A percentile compares a stretch with the other conserved stretches of the same genome.
Evolutionary conservation across 2,329 filamentous ascomycete species (phyloP).

Genomic region (Podosphaera xanthii): DNA sequence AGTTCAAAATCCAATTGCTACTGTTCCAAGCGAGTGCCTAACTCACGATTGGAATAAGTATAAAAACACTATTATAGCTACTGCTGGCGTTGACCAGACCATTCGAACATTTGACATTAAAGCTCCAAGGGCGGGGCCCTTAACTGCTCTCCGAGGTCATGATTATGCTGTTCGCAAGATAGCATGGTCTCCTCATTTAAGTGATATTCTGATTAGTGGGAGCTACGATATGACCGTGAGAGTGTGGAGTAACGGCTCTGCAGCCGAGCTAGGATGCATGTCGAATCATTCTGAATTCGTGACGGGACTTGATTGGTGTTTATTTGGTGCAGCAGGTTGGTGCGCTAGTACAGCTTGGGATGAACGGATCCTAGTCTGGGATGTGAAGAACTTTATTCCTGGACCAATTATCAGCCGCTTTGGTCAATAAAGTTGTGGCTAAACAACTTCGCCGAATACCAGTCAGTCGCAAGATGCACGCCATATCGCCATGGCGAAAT

Average conservation of each 20-base stretch:
- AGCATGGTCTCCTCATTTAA: conserved; percentile 84
- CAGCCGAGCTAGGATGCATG: conserved; percentile 40
- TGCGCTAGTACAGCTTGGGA: conserved; percentile 91
- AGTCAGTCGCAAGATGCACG: too few relatives aligned
- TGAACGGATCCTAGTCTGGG: conserved; percentile 76
- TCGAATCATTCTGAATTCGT: conserved; percentile 86
- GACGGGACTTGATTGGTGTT: conserved; percentile 90
- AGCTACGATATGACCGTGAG: conserved; percentile 98
- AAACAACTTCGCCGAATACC: too few relatives aligned
- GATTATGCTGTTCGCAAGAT: conserved; percentile 74
- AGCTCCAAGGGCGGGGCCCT: conserved; percentile 46
- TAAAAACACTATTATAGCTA: conserved; percentile 59
- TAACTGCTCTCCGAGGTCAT: conserved; percentile 59
- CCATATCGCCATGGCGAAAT: too few relatives aligned
- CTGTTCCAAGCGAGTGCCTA: conserved; percentile 52
- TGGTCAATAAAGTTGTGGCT: background rate
- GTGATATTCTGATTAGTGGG: conserved; percentile 64
- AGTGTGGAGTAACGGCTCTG: conserved; percentile 60
- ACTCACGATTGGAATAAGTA: conserved; percentile 99
- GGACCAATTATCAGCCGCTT: background rate
- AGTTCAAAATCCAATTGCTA: conserved; percentile 12
- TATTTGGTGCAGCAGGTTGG: conserved; percentile 91
- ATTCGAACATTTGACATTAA: conserved; percentile 84
- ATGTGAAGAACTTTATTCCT: conserved; percentile 46
- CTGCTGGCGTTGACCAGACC: conserved; percentile 67